These are phyloP conservation scores for Mycena rebaudengoi DNA, from an alignment of 768 basidiomycete species.

Conservation along the genomic window DNA sequence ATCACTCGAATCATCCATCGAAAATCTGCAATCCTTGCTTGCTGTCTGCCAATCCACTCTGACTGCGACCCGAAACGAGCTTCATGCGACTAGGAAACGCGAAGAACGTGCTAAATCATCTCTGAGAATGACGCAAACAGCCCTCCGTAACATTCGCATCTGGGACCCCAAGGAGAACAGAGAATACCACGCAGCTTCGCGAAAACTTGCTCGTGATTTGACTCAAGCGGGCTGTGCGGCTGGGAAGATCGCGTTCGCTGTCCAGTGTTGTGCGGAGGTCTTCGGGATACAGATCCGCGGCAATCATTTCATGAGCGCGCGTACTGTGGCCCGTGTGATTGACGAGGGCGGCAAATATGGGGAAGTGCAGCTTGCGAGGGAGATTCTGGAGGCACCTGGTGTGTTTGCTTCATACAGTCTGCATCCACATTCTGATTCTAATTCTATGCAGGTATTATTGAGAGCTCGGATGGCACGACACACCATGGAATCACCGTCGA, in stretches of 20 bases:
- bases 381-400: not conserved
- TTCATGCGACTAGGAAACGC: too few species aligned
- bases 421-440: not conserved
- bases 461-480: slow-evolving; percentile 34
- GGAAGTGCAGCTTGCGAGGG: slow-evolving; percentile 25
- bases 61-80: too few species aligned
- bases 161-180: not conserved
- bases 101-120: not conserved
- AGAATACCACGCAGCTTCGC: not conserved
- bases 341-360: slow-evolving; percentile 26
- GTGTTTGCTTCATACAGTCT: not conserved
- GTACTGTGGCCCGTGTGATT: slow-evolving; percentile 6
- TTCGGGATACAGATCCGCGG: not conserved
- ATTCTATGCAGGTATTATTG: not conserved
- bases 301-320: slow-evolving; percentile 8
- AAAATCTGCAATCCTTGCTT: too few species aligned
- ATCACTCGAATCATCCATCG: too few species aligned
- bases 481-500: slow-evolving; percentile 28
- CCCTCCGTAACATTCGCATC: too few species aligned
- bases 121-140: not conserved
- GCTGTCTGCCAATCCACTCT: too few species aligned
- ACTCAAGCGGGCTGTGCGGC: not conserved
- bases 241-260: not conserved
- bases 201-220: not conserved
- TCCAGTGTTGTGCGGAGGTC: not conserved